Percentiles rank a stretch among this genome's conserved stretches.
Evolutionary conservation across 495 filamentous ascomycete species (phyloP).

Genomic region (Cairneyella variabilis): DNA sequence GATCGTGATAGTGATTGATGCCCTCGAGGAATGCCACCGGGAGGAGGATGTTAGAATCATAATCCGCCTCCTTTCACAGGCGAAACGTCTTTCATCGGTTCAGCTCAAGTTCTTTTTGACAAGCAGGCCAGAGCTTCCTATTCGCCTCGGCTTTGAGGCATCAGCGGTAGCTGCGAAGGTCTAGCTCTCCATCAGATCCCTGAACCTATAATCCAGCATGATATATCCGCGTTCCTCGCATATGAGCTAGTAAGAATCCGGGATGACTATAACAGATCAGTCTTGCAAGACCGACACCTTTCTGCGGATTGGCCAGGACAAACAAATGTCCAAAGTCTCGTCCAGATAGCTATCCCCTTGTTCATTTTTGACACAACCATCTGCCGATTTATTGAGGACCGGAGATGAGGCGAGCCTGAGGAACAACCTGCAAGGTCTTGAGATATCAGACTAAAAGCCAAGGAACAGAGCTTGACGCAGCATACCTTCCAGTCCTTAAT

Average conservation of each 20-base stretch:
- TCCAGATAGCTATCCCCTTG: constrained; percentile 31
- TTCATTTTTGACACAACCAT: constrained; percentile 43
- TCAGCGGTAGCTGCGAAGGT: neutral
- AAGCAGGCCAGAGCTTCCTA: constrained; percentile 21
- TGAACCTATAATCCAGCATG: neutral
- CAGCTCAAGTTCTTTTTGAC: constrained; percentile 16
- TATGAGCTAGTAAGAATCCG: constrained; percentile 2
- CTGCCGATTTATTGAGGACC: constrained; percentile 28
- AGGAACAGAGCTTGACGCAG: constrained; percentile 28
- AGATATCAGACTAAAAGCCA: constrained; percentile 17
- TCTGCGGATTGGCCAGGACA: neutral
- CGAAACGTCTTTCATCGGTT: constrained; percentile 18
- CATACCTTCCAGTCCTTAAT: constrained; percentile 32
- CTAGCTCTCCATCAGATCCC: neutral
- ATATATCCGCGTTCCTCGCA: neutral
- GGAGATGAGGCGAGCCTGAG: constrained; percentile 10
- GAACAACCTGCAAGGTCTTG: constrained; percentile 26
- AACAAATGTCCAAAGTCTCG: constrained; percentile 22
- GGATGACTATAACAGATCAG: neutral
- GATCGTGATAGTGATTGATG: constrained; percentile 20
- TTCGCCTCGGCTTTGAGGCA: constrained; percentile 1
- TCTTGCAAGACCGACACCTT: neutral
- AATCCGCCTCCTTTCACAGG: constrained; percentile 31
- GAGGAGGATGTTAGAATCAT: constrained; percentile 11
- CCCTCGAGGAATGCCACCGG: constrained; percentile 25